Evolutionary conservation across 2,329 filamentous ascomycete genomes (phyloP).

Genomic region (Apiospora arundinis): DNA sequence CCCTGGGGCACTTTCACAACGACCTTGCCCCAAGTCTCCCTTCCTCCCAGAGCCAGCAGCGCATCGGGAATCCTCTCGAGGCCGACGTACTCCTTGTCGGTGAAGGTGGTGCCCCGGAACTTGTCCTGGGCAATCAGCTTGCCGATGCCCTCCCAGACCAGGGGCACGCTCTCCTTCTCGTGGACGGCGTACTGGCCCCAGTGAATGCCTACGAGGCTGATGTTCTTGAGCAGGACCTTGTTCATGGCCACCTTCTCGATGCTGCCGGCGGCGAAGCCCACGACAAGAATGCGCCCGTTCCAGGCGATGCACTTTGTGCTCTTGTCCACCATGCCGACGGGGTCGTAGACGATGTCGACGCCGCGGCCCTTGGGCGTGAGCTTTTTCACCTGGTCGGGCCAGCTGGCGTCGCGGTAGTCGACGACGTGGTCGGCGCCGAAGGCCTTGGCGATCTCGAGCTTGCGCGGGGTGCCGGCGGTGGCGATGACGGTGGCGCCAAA

Average conservation of each 20-base stretch:
- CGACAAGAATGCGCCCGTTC: constrained; percentile 87
- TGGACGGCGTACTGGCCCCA: constrained; percentile 85
- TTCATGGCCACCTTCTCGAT: constrained; percentile 96
- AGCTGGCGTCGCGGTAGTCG: constrained; percentile 72
- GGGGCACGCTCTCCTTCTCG: constrained; percentile 72
- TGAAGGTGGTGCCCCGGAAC: constrained; percentile 82
- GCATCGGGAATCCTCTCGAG: constrained; percentile 80
- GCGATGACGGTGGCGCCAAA: constrained; percentile 92
- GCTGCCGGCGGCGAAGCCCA: constrained; percentile 84
- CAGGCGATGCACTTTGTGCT: constrained; percentile 91
- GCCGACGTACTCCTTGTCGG: constrained; percentile 81
- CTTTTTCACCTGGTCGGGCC: constrained; percentile 75
- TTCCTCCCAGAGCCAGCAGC: constrained; percentile 75
- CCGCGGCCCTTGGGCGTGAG: constrained; percentile 75
- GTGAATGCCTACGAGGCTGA: constrained; percentile 85
- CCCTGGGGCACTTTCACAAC: constrained; percentile 83
- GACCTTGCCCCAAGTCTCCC: constrained; percentile 96
- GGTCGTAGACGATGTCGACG: constrained; percentile 95
- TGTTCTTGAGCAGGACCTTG: constrained; percentile 91
- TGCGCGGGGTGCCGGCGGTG: constrained; percentile 81
- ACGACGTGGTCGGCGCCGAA: constrained; percentile 88
- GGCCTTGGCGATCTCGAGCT: constrained; percentile 76
- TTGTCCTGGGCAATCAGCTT: constrained; percentile 78
- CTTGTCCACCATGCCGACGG: constrained; percentile 86
- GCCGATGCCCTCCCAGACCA: constrained; percentile 85